Evolutionary conservation across 2,329 filamentous ascomycete species (phyloP), one percentile per base, ranked within the genome.

Genomic region (Shiraia sp.): DNA sequence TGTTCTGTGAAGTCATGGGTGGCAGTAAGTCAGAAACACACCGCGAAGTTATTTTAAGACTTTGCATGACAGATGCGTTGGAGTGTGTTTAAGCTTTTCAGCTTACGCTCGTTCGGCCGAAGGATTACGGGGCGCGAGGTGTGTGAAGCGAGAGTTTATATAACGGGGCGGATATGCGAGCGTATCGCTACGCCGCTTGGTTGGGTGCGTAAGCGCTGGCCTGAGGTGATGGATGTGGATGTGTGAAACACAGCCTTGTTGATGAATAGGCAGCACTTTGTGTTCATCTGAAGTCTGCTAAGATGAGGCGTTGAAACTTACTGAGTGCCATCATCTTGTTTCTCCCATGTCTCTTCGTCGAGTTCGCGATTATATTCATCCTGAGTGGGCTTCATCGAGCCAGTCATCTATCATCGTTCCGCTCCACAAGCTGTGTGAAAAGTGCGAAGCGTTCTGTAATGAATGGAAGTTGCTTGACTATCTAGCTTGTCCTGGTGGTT

Each of bases 151-250:
- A n/a, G n/a, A n/a, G n/a, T n/a, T n/a, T n/a, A n/a, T n/a, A n/a
- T n/a, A n/a, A n/a, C n/a, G n/a, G n/a, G n/a, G n/a, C n/a, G n/a
- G n/a, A n/a, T 15, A 14, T 24, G 19, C 25, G 6, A 34, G 16
- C 12, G 32, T n/a, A 13, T 23, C 22, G 15, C 34, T 37, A 27
- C 15, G 34, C 25, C 34, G 26, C 34, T 29, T n/a, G n/a, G 7
- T 27, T n/a, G n/a, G n/a, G n/a, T n/a, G n/a, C n/a, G n/a, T 37
- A 37, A n/a, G 34, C 34, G 34, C 34, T 27, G 26, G 16, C 34
- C 34, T 30, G 16, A 30, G 29, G 4, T 10, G n/a, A n/a, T n/a
- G n/a, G n/a, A n/a, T n/a, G n/a, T n/a, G n/a, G n/a, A n/a, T n/a
- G n/a, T n/a, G n/a, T n/a, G n/a, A n/a, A n/a, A n/a, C n/a, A 13